Conservation (phyloP, 352 stramenopile species). For the Globisporangium rhizosaccharum region DNA sequence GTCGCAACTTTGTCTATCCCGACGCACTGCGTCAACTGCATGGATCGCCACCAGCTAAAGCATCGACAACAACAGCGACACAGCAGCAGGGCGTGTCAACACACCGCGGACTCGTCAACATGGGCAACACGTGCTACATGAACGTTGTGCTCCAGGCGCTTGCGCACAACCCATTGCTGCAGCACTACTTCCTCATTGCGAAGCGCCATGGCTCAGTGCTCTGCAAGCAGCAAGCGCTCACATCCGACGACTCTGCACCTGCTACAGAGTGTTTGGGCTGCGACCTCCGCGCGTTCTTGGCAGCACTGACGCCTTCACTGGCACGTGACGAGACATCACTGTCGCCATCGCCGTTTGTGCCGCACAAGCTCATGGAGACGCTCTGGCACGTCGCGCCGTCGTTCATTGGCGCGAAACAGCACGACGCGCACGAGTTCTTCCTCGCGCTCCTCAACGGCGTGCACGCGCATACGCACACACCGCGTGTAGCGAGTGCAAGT, state of each 20-base stretch:
- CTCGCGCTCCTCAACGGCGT: slow-evolving; percentile 57
- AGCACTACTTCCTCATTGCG: slow-evolving; percentile 66
- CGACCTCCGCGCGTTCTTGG: slow-evolving; percentile 47
- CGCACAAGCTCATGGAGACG: slow-evolving; percentile 54
- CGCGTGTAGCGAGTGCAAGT: slow-evolving; percentile 14
- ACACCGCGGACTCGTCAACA: slow-evolving; percentile 67
- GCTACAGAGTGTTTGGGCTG: slow-evolving; percentile 49
- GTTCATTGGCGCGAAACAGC: slow-evolving; percentile 57
- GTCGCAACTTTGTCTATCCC: slow-evolving; percentile 60
- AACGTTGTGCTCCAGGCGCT: slow-evolving; percentile 73
- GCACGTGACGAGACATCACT: slow-evolving; percentile 1
- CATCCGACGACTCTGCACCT: slow-evolving; percentile 2
- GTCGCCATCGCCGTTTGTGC: slow-evolving; percentile 35
- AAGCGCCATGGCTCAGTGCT: slow-evolving; percentile 56
- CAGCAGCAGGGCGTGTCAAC: slow-evolving; percentile 19
- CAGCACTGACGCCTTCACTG: slow-evolving; percentile 19
- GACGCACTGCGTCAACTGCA: slow-evolving; percentile 6
- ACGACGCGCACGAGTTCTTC: slow-evolving; percentile 76
- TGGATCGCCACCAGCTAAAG: background rate
- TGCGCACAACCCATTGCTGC: slow-evolving; percentile 62
- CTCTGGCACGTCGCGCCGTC: slow-evolving; percentile 49
- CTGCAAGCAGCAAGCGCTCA: slow-evolving; percentile 24
- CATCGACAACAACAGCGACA: background rate
- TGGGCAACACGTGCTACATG: slow-evolving; percentile 86
- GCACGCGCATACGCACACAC: slow-evolving; percentile 45